A percentile compares a stretch with the other conserved stretches of the same genome.
Evolutionary conservation across 345 rosid genomes (phyloP).

Genomic region (Eucalyptus caleyi): DNA sequence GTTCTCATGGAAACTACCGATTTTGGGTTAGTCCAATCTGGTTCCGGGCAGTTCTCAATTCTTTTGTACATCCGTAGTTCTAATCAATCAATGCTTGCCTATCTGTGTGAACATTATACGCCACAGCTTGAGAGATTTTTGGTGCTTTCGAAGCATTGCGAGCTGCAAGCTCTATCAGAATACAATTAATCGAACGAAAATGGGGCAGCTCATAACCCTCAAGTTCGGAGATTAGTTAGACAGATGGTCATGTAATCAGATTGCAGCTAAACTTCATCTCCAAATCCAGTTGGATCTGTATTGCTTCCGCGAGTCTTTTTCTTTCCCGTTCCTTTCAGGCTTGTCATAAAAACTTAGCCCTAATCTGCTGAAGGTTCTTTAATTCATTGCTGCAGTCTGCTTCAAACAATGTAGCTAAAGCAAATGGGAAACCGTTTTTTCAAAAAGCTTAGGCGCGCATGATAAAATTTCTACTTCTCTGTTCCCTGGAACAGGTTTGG

Average conservation of each 20-base stretch:
- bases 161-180: not conserved
- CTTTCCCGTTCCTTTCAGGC: not conserved
- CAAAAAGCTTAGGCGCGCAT: not conserved
- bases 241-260: not conserved
- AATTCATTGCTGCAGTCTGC: not conserved
- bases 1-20: not conserved
- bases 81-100: not conserved
- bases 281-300: not conserved
- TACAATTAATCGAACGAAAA: not conserved
- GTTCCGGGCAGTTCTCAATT: accelerated
- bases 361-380: not conserved
- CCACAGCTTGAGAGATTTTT: not conserved
- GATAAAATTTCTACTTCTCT: too few species aligned
- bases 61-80: not conserved
- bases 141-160: not conserved
- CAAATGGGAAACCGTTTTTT: not conserved
- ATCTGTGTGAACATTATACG: not conserved
- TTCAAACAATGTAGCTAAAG: not conserved
- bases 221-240: not conserved
- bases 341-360: not conserved
- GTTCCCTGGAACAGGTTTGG: accelerated
- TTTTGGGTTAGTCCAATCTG: not conserved
- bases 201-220: not conserved
- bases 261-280: not conserved
- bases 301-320: not conserved